Evolutionary conservation across 73 alveolate genomes (phyloP).

Genomic region (Tetrahymena elliotti): DNA sequence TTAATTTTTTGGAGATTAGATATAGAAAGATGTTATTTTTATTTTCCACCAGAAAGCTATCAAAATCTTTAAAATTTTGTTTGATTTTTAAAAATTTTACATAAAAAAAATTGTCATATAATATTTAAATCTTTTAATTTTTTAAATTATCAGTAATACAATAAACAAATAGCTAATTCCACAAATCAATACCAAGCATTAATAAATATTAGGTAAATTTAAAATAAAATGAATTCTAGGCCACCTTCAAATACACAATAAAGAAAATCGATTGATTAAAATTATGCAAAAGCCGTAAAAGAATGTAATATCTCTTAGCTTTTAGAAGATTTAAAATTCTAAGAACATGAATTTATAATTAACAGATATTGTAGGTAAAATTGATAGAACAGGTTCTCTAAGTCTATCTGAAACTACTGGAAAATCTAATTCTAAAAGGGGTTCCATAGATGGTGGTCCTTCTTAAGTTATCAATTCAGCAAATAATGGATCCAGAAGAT

Average conservation of each 20-base stretch:
- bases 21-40: not conserved
- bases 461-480: not conserved
- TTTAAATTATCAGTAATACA: not conserved
- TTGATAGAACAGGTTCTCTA: not conserved
- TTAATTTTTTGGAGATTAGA: not conserved
- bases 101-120: too few relatives aligned
- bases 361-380: not conserved
- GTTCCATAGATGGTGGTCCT: not conserved
- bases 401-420: not conserved
- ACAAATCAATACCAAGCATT: not conserved
- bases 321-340: not conserved
- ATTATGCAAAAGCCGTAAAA: not conserved
- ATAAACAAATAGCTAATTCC: not conserved
- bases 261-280: not conserved
- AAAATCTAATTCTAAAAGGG: not conserved
- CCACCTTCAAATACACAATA: not conserved
- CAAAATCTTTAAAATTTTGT: not conserved
- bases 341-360: not conserved
- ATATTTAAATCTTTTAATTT: not conserved
- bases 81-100: not conserved
- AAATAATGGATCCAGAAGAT: not conserved
- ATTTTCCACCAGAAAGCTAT: not conserved
- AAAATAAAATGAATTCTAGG: not conserved
- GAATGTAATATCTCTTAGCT: not conserved
- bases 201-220: not conserved